Percentiles rank a stretch among this genome's conserved stretches.
Evolutionary conservation across 371 early-diverging fungal genomes (phyloP).

Genomic region (Nematocida major): DNA sequence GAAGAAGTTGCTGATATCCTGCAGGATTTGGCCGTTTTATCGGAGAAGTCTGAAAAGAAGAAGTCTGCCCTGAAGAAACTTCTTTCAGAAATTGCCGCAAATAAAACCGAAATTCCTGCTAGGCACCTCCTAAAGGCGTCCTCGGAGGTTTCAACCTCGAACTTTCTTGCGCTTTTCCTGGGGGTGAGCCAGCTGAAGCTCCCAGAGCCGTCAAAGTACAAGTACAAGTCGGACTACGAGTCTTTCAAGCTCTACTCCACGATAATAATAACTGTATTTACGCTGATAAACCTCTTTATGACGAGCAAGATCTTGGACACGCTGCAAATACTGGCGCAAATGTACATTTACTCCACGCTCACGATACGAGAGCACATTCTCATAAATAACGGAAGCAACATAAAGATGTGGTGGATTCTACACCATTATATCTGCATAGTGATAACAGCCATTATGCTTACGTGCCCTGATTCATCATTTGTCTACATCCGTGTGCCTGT

Average conservation of each 20-base stretch:
- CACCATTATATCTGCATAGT: slow-evolving; percentile 70
- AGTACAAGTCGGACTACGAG: slow-evolving; percentile 66
- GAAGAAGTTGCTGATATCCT: too few relatives aligned
- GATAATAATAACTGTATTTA: slow-evolving; percentile 52
- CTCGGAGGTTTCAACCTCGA: not conserved
- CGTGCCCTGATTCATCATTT: slow-evolving; percentile 44
- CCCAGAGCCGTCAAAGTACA: slow-evolving; percentile 58
- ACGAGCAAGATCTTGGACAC: slow-evolving; percentile 48
- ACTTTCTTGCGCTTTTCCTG: slow-evolving; percentile 13
- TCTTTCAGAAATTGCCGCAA: too few relatives aligned
- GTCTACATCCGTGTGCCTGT: slow-evolving; percentile 11
- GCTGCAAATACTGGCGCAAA: slow-evolving; percentile 53
- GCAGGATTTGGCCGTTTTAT: too few relatives aligned
- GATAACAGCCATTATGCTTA: slow-evolving; percentile 44
- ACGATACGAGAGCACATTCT: slow-evolving; percentile 66
- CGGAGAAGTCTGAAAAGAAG: too few relatives aligned
- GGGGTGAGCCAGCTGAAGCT: slow-evolving; percentile 40
- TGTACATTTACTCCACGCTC: slow-evolving; percentile 66
- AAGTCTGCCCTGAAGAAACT: too few relatives aligned
- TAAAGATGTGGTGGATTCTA: slow-evolving; percentile 64
- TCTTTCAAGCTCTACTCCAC: slow-evolving; percentile 65
- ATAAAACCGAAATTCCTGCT: too few relatives aligned
- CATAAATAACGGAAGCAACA: slow-evolving; percentile 65
- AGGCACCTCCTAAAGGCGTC: not conserved
- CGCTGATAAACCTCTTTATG: slow-evolving; percentile 47